Evolutionary conservation across 192 early-diverging fungal genomes (phyloP).

Genomic region (Phlyctochytrium planicorne): DNA sequence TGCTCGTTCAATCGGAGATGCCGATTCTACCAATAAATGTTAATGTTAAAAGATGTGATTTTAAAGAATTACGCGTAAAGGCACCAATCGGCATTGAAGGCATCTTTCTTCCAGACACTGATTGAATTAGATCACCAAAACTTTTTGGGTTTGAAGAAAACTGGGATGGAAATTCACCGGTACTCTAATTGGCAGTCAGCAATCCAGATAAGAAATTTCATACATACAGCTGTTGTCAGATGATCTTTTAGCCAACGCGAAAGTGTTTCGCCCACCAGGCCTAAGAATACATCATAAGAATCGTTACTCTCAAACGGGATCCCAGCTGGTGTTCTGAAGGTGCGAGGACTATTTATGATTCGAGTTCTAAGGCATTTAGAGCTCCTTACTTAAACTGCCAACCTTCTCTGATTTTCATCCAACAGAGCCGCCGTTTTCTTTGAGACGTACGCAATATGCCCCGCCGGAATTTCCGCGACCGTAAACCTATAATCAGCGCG

Average conservation of each 20-base stretch:
- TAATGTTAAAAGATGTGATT: background rate
- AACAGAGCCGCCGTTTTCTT: conserved; percentile 8
- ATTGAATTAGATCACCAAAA: conserved; percentile 42
- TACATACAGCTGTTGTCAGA: conserved; percentile 8
- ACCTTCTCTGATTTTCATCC: conserved; percentile 28
- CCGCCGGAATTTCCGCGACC: background rate
- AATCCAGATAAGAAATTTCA: conserved; percentile 8
- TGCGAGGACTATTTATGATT: conserved; percentile 25
- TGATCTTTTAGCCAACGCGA: conserved; percentile 48
- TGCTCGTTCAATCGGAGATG: conserved; percentile 21
- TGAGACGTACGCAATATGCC: conserved; percentile 18
- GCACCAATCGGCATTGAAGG: background rate
- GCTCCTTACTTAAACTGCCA: background rate
- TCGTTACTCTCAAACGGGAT: conserved; percentile 34
- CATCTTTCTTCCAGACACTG: conserved; percentile 42
- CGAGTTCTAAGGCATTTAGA: conserved; percentile 19
- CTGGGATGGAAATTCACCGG: conserved; percentile 24
- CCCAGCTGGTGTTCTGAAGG: conserved; percentile 40
- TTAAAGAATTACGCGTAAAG: conserved; percentile 6
- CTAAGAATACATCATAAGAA: conserved; percentile 14
- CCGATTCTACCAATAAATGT: conserved; percentile 3
- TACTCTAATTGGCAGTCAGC: conserved; percentile 10
- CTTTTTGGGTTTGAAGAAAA: conserved; percentile 27
- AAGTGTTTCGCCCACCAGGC: conserved; percentile 26
- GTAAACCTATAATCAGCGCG: conserved; percentile 3